phyloP scores from a whole-genome alignment of 108 stramenopile species.

The Skeletonema tropicum region DNA sequence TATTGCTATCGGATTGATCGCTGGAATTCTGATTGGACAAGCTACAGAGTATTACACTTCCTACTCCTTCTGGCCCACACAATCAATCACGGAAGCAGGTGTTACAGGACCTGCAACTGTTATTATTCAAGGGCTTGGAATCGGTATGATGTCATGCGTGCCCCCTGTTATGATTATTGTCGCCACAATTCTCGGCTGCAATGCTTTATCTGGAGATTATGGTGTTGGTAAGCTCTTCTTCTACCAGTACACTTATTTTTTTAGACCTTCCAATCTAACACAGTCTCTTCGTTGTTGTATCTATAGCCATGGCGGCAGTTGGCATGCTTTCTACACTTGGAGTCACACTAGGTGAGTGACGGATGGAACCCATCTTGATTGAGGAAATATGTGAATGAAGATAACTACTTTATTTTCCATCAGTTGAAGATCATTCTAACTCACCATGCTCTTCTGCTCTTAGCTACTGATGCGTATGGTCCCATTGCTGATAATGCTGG shows the following conservation, averaged over 20 bases:
- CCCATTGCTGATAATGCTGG: constrained; percentile 96
- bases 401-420: no score
- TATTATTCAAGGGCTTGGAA: constrained; percentile 93
- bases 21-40: constrained; percentile 91
- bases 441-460: no score
- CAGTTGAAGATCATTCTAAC: no score
- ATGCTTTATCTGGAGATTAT: constrained; percentile 82
- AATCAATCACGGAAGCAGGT: constrained; percentile 87
- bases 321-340: constrained; percentile 94
- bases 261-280: background rate
- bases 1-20: constrained; percentile 84
- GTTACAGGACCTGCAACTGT: constrained; percentile 93
- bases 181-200: constrained; percentile 80
- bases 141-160: constrained; percentile 90
- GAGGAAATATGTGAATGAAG: no score
- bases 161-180: constrained; percentile 89
- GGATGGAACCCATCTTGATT: no score
- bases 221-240: constrained; percentile 58
- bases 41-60: constrained; percentile 96
- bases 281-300: background rate
- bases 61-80: constrained; percentile 82
- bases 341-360: no score
- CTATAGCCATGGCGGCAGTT: constrained; percentile 86
- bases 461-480: constrained; percentile 95
- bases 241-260: background rate